Percentiles rank a stretch among this genome's conserved stretches.
Evolutionary conservation across 768 basidiomycete species (phyloP).

Genomic region (Rhizopogon vesiculosus): DNA sequence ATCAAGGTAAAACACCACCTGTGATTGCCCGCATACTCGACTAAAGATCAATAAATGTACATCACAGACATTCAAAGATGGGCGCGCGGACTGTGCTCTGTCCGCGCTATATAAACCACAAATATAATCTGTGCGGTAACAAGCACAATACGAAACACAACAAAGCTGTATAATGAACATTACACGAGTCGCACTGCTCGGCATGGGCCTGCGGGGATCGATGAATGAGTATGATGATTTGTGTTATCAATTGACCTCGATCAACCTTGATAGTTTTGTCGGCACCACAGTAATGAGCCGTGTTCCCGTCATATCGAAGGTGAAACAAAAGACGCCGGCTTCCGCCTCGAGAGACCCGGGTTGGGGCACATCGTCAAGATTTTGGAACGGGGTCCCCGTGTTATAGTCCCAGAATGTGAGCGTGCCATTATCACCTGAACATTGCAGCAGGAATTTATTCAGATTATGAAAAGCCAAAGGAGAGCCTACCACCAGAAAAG

Average conservation of each 20-base stretch:
- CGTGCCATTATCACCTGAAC: conserved; percentile 83
- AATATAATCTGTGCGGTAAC: neutral
- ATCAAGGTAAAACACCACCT: neutral
- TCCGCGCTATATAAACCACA: conserved; percentile 23
- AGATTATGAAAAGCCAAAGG: neutral
- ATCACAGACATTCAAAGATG: neutral
- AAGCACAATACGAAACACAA: neutral
- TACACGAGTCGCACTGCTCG: conserved; percentile 40
- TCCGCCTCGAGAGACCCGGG: conserved; percentile 98
- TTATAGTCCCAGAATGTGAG: conserved; percentile 93
- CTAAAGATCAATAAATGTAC: neutral
- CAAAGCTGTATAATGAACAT: neutral
- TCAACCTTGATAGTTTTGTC: conserved; percentile 98
- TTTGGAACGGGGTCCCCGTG: conserved; percentile 93
- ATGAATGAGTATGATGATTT: neutral
- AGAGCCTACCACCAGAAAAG: conserved; percentile 83
- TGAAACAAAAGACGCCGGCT: conserved; percentile 94
- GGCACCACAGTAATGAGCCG: conserved; percentile 90
- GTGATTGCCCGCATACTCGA: neutral
- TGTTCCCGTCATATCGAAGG: conserved; percentile 94
- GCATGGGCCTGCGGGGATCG: conserved; percentile 50
- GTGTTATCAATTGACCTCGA: conserved; percentile 5
- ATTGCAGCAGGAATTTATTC: neutral
- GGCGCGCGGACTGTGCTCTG: conserved; percentile 10
- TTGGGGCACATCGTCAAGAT: conserved; percentile 89